These are phyloP conservation scores for Alternaria novae-zelandiae DNA, from an alignment of 2,329 filamentous ascomycete genomes.

Conservation along the genomic window DNA sequence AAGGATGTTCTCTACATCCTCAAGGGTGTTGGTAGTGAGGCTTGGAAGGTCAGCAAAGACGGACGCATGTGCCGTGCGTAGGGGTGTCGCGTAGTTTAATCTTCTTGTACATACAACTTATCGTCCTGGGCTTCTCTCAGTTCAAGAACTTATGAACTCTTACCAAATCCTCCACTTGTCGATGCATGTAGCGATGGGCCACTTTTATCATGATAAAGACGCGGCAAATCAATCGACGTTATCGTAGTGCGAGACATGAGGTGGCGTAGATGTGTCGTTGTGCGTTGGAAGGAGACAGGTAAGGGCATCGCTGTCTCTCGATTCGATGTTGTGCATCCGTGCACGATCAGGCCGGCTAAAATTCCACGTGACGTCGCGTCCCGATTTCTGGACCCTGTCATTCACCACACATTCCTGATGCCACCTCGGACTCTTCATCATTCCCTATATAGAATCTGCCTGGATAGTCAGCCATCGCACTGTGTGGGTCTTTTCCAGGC, in stretches of 20 bases:
- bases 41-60: conserved; percentile 15
- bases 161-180: background rate
- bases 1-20: conserved; percentile 24
- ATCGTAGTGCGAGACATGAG: background rate
- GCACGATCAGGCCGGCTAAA: background rate
- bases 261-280: background rate
- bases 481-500: background rate
- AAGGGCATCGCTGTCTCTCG: background rate
- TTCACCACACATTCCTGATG: background rate
- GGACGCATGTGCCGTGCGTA: conserved; percentile 21
- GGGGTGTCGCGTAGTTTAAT: background rate
- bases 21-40: conserved; percentile 31
- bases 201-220: no score
- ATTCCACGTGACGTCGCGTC: background rate
- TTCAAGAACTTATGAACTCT: background rate
- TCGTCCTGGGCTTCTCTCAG: background rate
- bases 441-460: background rate
- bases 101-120: background rate
- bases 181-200: background rate
- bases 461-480: background rate
- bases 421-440: background rate
- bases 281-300: background rate
- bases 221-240: no score
- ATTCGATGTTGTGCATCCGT: background rate
- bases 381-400: background rate